Base-by-base conservation (phyloP, 805 yeast genomes). In the Saccharomyces jurei region DNA sequence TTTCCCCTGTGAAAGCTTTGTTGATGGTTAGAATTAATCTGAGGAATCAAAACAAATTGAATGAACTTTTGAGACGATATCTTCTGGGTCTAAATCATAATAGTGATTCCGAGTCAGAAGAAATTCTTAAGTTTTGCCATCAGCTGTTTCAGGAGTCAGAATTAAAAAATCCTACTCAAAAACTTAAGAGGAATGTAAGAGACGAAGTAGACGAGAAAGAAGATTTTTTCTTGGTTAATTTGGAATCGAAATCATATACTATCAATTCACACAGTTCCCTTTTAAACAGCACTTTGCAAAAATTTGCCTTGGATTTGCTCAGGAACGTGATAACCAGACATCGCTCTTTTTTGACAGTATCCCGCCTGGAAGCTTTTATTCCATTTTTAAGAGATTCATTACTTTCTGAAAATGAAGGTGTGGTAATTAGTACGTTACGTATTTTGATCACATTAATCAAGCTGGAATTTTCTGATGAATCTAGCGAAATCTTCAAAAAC, bases 71-170 rank as follows among this genome's bases (percentile, higher is more conserved):
- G 59, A 79, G 88, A 67, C 79, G 96, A 57, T 81, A 84, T 62
- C 77, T 96, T 0, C 69, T 81, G n/a, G 99, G 99, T 30, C 72
- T 94, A 54, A 81, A 82, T 60, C 83, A 79, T 58, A 94, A 92
- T 66, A 74, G 72, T 5, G 87, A 83, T 54, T 71, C 81, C 0
- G 69, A 81, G 2, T 72, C 82, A 0, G 75, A 78, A 26, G 84
- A 82, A 21, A 81, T 87, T 49, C 72, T 92, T 48, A 73, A 81
- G 6, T 73, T 92, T 56, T 86, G 96, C 68, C 85, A 81, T 65
- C 91, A 90, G 66, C 73, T 92, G 28, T 83, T 81, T 63, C 67
- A 75, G 29, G 84, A 82, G 58, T 76, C 91, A 0, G 67, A 70
- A 21, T 71, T 64, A 55, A 55, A 61, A 54, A 56, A 57, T 57